Evolutionary conservation across 176 grass and related monocot genomes (phyloP).

Genomic region (Hordeum marinum): DNA sequence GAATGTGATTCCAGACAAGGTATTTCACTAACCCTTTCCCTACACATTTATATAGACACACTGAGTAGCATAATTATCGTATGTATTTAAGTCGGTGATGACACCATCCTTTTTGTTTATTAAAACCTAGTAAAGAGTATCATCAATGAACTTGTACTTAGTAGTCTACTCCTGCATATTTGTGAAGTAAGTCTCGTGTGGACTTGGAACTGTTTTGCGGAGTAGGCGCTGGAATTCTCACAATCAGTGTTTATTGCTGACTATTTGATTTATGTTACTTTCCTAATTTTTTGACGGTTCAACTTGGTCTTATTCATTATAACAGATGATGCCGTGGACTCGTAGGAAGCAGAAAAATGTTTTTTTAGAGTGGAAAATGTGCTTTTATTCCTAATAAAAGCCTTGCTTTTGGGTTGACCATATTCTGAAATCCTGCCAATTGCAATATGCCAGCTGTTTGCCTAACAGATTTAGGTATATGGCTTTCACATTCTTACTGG

Average conservation of each 20-base stretch:
- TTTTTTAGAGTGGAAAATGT: too few relatives aligned
- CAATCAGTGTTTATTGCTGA: background rate
- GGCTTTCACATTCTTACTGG: too few relatives aligned
- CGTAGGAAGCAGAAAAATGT: background rate
- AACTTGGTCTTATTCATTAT: background rate
- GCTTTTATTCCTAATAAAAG: background rate
- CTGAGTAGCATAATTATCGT: background rate
- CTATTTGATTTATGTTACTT: background rate
- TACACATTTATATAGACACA: background rate
- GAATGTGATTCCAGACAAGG: slow-evolving; percentile 36
- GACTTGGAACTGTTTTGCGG: background rate
- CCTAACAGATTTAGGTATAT: too few relatives aligned
- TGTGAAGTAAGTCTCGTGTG: background rate
- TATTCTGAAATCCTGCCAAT: background rate
- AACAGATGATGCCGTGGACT: background rate
- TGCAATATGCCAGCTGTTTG: too few relatives aligned
- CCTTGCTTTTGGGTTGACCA: background rate
- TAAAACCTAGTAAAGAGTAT: background rate
- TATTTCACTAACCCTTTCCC: background rate
- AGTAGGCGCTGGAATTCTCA: background rate
- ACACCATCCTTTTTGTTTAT: background rate
- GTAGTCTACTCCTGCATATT: background rate
- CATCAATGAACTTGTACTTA: background rate
- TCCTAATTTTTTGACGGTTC: background rate
- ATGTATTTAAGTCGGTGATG: background rate